Conservation (phyloP, 148 eudicot genomes). For the Salicornia ramosissima region DNA sequence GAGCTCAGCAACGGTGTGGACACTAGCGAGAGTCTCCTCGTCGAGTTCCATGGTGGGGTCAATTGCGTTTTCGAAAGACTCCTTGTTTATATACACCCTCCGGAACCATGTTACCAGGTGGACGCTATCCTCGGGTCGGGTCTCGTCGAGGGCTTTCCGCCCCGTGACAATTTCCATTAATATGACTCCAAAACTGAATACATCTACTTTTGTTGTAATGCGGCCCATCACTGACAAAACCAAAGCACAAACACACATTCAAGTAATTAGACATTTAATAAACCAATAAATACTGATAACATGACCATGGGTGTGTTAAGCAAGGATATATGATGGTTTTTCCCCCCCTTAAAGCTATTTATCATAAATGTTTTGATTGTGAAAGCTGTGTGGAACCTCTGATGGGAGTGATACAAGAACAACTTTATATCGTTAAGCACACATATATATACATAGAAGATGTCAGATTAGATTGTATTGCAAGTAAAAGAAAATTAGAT, state of each 20-base stretch:
- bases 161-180: constrained; percentile 60
- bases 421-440: background rate
- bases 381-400: background rate
- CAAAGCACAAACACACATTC: background rate
- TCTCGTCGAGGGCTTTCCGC: constrained; percentile 49
- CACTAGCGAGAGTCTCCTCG: constrained; percentile 44
- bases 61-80: constrained; percentile 44
- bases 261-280: background rate
- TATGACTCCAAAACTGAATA: constrained; percentile 72
- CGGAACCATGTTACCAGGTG: constrained; percentile 77
- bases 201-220: constrained; percentile 69
- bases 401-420: background rate
- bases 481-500: too few relatives aligned
- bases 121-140: constrained; percentile 47
- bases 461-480: too few relatives aligned
- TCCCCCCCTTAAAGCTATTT: too few relatives aligned
- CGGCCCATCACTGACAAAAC: constrained; percentile 51
- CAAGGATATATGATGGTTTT: background rate
- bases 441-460: background rate
- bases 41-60: constrained; percentile 48
- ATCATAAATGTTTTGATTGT: too few relatives aligned
- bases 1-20: constrained; percentile 55
- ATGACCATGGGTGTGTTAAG: background rate
- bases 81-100: constrained; percentile 47
- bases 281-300: background rate